Percentiles rank a stretch among this genome's conserved stretches.
Evolutionary conservation across 2,329 filamentous ascomycete species (phyloP).

Genomic region (Colletotrichum graminicola): DNA sequence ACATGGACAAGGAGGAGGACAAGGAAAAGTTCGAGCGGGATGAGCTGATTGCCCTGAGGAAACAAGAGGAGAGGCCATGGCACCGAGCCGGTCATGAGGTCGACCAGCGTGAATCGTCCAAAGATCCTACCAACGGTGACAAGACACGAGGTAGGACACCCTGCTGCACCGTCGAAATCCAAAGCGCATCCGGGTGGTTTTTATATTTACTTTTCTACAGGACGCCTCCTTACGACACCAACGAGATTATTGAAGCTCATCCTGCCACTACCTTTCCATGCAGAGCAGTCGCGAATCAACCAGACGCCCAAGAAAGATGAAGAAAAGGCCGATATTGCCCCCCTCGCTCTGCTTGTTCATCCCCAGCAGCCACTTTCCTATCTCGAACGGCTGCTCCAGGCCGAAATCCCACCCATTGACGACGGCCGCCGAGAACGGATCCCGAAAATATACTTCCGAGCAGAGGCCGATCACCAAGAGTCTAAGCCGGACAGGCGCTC

Average conservation of each 20-base stretch:
- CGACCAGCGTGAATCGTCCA: slow-evolving; percentile 50
- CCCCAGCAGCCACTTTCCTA: slow-evolving; percentile 93
- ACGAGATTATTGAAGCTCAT: slow-evolving; percentile 85
- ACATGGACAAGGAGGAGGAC: slow-evolving; percentile 43
- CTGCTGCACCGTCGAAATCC: neutral
- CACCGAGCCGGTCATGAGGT: slow-evolving; percentile 70
- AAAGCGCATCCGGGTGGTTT: too few species aligned
- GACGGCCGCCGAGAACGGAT: slow-evolving; percentile 76
- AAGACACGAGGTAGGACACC: slow-evolving; percentile 49
- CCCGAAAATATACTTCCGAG: slow-evolving; percentile 82
- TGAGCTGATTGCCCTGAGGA: slow-evolving; percentile 60
- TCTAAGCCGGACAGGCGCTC: slow-evolving; percentile 44
- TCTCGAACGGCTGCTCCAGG: slow-evolving; percentile 88
- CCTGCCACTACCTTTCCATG: slow-evolving; percentile 71
- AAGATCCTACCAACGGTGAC: slow-evolving; percentile 46
- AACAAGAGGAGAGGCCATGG: slow-evolving; percentile 74
- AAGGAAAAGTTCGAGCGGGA: slow-evolving; percentile 53
- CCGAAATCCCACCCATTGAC: slow-evolving; percentile 80
- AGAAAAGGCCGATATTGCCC: slow-evolving; percentile 71
- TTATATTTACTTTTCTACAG: slow-evolving; percentile 50
- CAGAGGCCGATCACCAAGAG: slow-evolving; percentile 73
- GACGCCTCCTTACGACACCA: slow-evolving; percentile 84
- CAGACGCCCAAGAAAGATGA: slow-evolving; percentile 45
- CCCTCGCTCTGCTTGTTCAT: slow-evolving; percentile 86
- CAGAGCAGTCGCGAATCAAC: slow-evolving; percentile 29